A percentile compares a stretch with the other conserved stretches of the same genome.
These are phyloP conservation scores for Brettanomyces anomalus DNA, from an alignment of 805 yeast genomes.

Conservation along the genomic window DNA sequence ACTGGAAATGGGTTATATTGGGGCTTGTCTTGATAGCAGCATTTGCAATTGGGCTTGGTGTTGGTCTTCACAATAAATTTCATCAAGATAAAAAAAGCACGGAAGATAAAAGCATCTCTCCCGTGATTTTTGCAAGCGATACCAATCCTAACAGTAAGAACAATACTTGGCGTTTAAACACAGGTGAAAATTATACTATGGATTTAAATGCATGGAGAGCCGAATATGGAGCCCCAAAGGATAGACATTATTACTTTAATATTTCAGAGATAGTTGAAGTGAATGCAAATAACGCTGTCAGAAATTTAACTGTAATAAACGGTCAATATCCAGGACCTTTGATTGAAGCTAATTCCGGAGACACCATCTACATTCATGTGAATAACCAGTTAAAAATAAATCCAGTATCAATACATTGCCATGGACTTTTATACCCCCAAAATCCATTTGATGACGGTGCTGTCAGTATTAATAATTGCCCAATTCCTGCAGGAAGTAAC, in stretches of 20 bases:
- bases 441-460: conserved; percentile 18
- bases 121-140: not conserved
- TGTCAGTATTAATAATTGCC: conserved; percentile 13
- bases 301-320: conserved; percentile 14
- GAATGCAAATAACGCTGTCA: conserved; percentile 1
- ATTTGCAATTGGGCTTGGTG: too few species aligned
- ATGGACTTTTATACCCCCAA: conserved; percentile 14
- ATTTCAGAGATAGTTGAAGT: conserved; percentile 2
- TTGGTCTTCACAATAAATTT: conserved; percentile 14
- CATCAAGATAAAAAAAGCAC: not conserved
- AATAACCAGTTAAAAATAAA: conserved; percentile 9
- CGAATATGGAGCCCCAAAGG: conserved; percentile 5
- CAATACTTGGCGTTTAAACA: conserved; percentile 8
- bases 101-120: too few species aligned
- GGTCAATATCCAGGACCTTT: conserved; percentile 17
- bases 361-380: conserved; percentile 12
- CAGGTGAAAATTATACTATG: conserved; percentile 8
- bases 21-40: conserved; percentile 22
- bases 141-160: conserved; percentile 20
- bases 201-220: conserved; percentile 7
- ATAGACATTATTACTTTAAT: conserved; percentile 11
- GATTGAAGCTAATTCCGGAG: conserved; percentile 15
- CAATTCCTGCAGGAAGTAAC: conserved; percentile 10
- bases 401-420: conserved; percentile 16
- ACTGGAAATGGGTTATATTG: too few species aligned